Evolutionary conservation across 169 alveolate genomes (phyloP).

Genomic region (Plasmodium reichenowi): DNA sequence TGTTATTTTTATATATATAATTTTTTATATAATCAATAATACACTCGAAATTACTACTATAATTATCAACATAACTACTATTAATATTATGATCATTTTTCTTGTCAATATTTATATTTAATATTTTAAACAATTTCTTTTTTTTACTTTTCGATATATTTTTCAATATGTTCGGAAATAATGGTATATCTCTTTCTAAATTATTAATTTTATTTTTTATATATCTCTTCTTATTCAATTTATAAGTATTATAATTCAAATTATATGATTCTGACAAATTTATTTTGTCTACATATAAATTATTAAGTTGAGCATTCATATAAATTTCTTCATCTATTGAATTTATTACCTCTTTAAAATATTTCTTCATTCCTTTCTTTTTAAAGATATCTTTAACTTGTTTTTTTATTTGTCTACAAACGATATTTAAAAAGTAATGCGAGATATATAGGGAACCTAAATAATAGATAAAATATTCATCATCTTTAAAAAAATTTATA

Average conservation of each 20-base stretch:
- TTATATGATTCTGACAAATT: slow-evolving; percentile 27
- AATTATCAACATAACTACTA: neutral
- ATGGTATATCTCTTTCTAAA: slow-evolving; percentile 29
- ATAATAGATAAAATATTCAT: slow-evolving; percentile 29
- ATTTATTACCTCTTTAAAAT: slow-evolving; percentile 10
- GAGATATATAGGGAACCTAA: slow-evolving; percentile 55
- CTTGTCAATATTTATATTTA: neutral
- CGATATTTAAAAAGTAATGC: slow-evolving; percentile 50
- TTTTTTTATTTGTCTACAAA: slow-evolving; percentile 54
- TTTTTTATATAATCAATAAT: slow-evolving; percentile 1
- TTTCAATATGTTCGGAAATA: slow-evolving; percentile 45
- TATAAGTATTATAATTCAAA: slow-evolving; percentile 13
- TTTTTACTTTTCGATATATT: slow-evolving; percentile 33
- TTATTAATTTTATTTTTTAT: slow-evolving; percentile 13
- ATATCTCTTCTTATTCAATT: slow-evolving; percentile 19
- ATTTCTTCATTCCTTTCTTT: slow-evolving; percentile 17
- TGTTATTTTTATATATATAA: slow-evolving; percentile 34
- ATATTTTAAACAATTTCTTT: slow-evolving; percentile 9
- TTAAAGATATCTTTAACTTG: slow-evolving; percentile 60
- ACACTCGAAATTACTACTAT: slow-evolving; percentile 9
- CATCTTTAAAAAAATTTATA: slow-evolving; percentile 14
- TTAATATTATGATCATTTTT: neutral
- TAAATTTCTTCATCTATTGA: slow-evolving; percentile 41
- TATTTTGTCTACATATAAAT: slow-evolving; percentile 44
- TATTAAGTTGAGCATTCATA: slow-evolving; percentile 39